phyloP scores from a whole-genome alignment of 495 filamentous ascomycete species.

The Usnea hakonensis region DNA sequence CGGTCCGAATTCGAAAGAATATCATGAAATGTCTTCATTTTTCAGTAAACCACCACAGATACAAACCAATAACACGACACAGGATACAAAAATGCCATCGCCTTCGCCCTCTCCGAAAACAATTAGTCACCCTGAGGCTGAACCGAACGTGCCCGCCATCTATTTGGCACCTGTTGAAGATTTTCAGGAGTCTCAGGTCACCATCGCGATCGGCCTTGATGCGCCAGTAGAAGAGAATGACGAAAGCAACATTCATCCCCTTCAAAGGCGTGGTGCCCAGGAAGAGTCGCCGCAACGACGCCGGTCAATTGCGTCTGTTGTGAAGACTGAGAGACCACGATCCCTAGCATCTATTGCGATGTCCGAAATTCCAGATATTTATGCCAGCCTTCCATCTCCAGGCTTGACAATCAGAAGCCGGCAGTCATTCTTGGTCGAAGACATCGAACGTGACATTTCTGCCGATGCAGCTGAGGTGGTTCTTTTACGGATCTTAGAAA shows the following conservation, averaged over 20 bases:
- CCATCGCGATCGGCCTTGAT: conserved; percentile 19
- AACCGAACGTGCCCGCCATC: conserved; percentile 12
- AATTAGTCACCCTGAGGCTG: background rate
- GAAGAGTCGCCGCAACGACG: conserved; percentile 8
- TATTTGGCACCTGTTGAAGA: conserved; percentile 29
- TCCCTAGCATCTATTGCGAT: conserved; percentile 29
- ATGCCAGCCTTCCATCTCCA: conserved; percentile 17
- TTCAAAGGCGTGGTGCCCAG: conserved; percentile 16
- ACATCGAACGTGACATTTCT: conserved; percentile 32
- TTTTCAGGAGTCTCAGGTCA: conserved; percentile 29
- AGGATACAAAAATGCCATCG: background rate
- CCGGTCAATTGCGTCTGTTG: background rate
- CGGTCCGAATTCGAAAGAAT: conserved; percentile 1
- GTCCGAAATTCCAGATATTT: conserved; percentile 20
- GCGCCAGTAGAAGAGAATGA: background rate
- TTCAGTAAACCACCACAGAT: conserved; percentile 15
- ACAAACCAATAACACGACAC: conserved; percentile 10
- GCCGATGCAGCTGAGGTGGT: conserved; percentile 40
- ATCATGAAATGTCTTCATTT: background rate
- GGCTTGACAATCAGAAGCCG: conserved; percentile 12
- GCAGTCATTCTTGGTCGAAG: conserved; percentile 18
- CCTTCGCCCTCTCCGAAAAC: conserved; percentile 4
- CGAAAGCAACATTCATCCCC: conserved; percentile 12
- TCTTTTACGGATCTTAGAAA: conserved; percentile 44
- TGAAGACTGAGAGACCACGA: conserved; percentile 29